These are phyloP conservation scores for Dimocarpus longan DNA, from an alignment of 345 rosid genomes.

Conservation along the genomic window DNA sequence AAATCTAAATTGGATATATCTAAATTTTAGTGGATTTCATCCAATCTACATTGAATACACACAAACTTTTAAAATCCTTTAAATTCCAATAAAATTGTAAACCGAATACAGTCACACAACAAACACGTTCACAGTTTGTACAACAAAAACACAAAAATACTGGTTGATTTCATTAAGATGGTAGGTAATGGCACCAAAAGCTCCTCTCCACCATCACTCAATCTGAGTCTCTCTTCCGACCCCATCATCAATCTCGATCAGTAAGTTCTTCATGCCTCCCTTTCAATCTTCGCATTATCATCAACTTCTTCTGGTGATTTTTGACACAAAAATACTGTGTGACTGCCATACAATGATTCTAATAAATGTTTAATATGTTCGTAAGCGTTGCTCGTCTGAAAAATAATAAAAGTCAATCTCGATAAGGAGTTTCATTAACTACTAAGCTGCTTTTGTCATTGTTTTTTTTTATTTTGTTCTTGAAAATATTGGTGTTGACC, in stretches of 20 bases:
- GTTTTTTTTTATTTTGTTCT: neutral
- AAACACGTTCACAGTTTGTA: neutral
- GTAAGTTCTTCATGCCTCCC: conserved; percentile 21
- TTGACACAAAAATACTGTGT: no score
- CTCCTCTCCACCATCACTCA: neutral
- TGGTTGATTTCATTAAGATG: conserved; percentile 20
- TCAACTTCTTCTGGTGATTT: no score
- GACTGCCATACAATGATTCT: neutral
- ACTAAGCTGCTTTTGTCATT: neutral
- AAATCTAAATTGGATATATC: no score
- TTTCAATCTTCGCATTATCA: no score
- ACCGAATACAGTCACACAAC: no score
- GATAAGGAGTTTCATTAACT: conserved; percentile 1
- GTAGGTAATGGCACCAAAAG: neutral
- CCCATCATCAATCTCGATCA: conserved; percentile 44
- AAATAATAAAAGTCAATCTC: neutral
- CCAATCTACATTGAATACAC: no score
- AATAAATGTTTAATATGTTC: neutral
- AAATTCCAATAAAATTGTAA: no score
- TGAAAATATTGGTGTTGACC: neutral
- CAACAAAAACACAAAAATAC: neutral
- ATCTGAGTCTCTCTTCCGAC: conserved; percentile 12
- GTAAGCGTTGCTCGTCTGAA: no score
- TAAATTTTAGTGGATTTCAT: no score
- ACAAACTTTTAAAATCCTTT: no score